These are phyloP conservation scores for Naganishia sp. DNA, from an alignment of 1,284 basidiomycete genomes.

Conservation along the genomic window DNA sequence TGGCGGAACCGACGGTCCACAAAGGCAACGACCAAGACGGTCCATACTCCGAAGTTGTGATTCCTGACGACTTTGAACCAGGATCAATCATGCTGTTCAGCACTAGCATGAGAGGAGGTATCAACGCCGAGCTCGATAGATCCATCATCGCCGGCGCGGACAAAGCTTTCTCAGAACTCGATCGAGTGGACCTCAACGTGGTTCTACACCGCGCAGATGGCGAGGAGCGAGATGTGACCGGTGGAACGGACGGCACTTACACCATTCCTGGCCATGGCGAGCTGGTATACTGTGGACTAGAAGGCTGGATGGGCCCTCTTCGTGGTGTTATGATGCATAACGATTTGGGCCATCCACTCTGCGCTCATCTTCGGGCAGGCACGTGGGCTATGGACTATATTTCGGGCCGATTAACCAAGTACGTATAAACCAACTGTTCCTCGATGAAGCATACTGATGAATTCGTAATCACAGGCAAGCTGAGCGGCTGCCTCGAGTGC, in stretches of 20 bases:
- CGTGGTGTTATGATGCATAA: conserved; percentile 79
- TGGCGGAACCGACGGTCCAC: conserved; percentile 57
- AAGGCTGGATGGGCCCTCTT: conserved; percentile 92
- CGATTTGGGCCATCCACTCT: conserved; percentile 87
- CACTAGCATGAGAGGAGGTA: conserved; percentile 66
- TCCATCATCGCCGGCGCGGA: conserved; percentile 69
- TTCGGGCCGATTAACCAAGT: conserved; percentile 69
- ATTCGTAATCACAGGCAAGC: conserved; percentile 61
- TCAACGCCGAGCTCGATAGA: conserved; percentile 66
- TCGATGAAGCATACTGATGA: conserved; percentile 14
- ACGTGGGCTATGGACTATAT: conserved; percentile 89
- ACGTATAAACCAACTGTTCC: conserved; percentile 45
- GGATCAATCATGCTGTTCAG: conserved; percentile 88
- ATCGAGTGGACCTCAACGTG: conserved; percentile 83
- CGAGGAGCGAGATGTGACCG: conserved; percentile 85
- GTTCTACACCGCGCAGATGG: conserved; percentile 79
- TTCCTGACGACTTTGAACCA: conserved; percentile 85
- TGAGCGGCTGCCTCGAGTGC: conserved; percentile 66
- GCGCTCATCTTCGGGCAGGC: conserved; percentile 79
- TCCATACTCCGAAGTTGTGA: conserved; percentile 70
- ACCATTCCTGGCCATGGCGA: conserved; percentile 70
- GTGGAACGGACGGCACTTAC: conserved; percentile 66
- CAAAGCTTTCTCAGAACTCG: conserved; percentile 71
- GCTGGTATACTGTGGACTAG: conserved; percentile 83
- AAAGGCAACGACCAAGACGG: conserved; percentile 65